These are phyloP conservation scores for Sodiomyces alkalinus DNA, from an alignment of 2,329 filamentous ascomycete genomes.

Conservation along the genomic window DNA sequence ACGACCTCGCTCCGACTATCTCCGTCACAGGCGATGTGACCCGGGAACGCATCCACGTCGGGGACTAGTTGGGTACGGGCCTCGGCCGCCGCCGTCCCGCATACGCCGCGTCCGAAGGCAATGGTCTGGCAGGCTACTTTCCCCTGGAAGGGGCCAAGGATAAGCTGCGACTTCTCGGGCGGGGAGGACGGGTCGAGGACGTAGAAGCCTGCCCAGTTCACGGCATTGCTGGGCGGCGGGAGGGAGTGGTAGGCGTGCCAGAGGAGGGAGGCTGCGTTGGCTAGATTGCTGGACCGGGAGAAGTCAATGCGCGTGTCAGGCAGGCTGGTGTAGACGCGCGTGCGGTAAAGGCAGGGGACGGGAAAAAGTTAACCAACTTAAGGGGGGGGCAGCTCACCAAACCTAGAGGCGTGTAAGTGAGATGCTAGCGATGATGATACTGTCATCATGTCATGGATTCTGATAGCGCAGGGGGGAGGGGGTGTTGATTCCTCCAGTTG, in stretches of 20 bases:
- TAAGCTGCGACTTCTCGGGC: constrained; percentile 33
- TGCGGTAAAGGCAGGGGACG: not conserved
- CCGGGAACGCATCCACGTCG: constrained; percentile 61
- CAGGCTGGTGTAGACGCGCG: no score
- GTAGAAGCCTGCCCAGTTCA: constrained; percentile 78
- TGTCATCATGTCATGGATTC: no score
- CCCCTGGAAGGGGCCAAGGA: constrained; percentile 68
- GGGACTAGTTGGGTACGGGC: constrained; percentile 47
- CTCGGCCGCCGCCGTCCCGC: constrained; percentile 51
- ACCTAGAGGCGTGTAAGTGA: constrained; percentile 15
- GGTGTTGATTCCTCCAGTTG: constrained; percentile 5
- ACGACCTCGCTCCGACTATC: constrained; percentile 69
- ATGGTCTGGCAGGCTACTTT: constrained; percentile 72
- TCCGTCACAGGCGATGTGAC: constrained; percentile 70
- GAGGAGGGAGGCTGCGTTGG: constrained; percentile 60
- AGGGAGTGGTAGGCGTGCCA: constrained; percentile 71
- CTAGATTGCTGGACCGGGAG: constrained; percentile 45
- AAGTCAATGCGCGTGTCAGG: not conserved
- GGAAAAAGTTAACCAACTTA: not conserved
- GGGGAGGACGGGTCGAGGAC: constrained; percentile 37
- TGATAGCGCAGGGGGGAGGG: not conserved
- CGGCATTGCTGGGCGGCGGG: constrained; percentile 44
- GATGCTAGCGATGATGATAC: not conserved
- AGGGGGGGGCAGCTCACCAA: no score
- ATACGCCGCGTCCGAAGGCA: constrained; percentile 57